phyloP scores from a whole-genome alignment of 106 monocot species.

The Alisma plantagoaquatica region DNA sequence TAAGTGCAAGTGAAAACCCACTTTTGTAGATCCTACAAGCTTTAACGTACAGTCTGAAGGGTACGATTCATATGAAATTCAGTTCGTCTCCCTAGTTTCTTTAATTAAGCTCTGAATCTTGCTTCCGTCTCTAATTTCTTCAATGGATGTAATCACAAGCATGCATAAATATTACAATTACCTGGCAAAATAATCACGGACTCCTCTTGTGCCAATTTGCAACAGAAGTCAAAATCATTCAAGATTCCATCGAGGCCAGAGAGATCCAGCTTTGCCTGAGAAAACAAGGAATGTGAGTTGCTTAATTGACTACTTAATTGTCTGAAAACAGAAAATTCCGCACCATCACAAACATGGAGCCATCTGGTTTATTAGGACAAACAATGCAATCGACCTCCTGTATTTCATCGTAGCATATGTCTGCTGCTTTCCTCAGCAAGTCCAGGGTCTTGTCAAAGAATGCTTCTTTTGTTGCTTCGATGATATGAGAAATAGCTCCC shows the following conservation, averaged over 20 bases:
- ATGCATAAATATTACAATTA: too few species aligned
- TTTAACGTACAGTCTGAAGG: too few species aligned
- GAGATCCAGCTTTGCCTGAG: slow-evolving; percentile 38
- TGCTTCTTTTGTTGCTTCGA: slow-evolving; percentile 43
- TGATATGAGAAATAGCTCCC: slow-evolving; percentile 48
- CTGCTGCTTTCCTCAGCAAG: slow-evolving; percentile 29
- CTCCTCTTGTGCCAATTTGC: slow-evolving; percentile 54
- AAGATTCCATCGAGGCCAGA: slow-evolving; percentile 31
- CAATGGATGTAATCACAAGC: too few species aligned
- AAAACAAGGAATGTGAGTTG: not conserved
- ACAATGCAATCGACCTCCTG: slow-evolving; percentile 50
- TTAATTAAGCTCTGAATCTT: too few species aligned
- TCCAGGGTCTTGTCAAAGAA: slow-evolving; percentile 42
- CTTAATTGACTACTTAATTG: not conserved
- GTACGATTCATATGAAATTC: too few species aligned
- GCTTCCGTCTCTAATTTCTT: too few species aligned
- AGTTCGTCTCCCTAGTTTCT: too few species aligned
- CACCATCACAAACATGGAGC: slow-evolving; percentile 68
- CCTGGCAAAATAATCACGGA: slow-evolving; percentile 53
- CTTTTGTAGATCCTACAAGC: too few species aligned
- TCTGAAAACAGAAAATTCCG: not conserved
- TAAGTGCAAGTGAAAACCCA: too few species aligned
- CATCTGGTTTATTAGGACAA: slow-evolving; percentile 63
- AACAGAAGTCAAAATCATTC: slow-evolving; percentile 58
- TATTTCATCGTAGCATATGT: slow-evolving; percentile 32